Evolutionary conservation across 176 grass and related monocot species (phyloP).

Genomic region (Oryza nivara): DNA sequence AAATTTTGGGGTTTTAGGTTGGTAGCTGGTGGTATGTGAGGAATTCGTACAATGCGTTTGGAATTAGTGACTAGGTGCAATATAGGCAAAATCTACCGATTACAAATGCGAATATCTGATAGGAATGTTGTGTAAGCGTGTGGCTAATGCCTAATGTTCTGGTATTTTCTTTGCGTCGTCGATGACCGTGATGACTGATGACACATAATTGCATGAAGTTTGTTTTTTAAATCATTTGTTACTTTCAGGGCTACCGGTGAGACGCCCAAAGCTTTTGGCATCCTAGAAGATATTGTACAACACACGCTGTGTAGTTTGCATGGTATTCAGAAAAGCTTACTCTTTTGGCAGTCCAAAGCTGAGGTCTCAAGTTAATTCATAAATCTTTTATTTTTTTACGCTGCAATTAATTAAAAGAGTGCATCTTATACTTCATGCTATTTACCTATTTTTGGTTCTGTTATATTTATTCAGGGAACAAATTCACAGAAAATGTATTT

Average conservation of each 20-base stretch:
- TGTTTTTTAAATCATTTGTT: background rate
- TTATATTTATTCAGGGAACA: constrained; percentile 51
- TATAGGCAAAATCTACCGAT: background rate
- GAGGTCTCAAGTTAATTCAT: constrained; percentile 56
- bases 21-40: background rate
- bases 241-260: constrained; percentile 58
- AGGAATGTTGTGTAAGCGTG: background rate
- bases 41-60: background rate
- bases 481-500: constrained; percentile 79
- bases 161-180: background rate
- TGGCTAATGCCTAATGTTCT: background rate
- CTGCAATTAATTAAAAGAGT: background rate
- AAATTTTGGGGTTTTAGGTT: background rate
- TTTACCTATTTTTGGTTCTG: constrained; percentile 39
- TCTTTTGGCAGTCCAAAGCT: constrained; percentile 78
- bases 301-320: constrained; percentile 65
- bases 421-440: constrained; percentile 20
- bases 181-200: background rate
- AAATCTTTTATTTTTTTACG: background rate
- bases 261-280: constrained; percentile 58
- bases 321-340: constrained; percentile 83
- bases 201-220: background rate
- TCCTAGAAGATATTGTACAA: constrained; percentile 83
- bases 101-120: background rate
- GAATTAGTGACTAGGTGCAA: background rate